Conservation (phyloP, 331 rosid genomes). For the Acacia pycnantha region DNA sequence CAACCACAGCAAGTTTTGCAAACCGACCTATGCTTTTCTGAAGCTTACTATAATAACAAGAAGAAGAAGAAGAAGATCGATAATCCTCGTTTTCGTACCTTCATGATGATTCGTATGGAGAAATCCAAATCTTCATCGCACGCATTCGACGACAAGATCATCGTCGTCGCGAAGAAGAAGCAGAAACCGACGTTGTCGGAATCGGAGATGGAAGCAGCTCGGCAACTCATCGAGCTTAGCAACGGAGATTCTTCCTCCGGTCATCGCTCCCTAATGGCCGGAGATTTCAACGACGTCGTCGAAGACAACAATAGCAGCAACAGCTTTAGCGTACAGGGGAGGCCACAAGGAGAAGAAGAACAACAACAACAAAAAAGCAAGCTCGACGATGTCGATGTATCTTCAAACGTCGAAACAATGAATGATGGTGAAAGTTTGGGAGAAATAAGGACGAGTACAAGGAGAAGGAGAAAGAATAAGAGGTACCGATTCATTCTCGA, state of each 20-base stretch:
- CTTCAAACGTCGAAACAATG: not conserved
- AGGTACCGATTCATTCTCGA: conserved; percentile 38
- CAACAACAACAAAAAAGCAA: not conserved
- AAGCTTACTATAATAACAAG: not conserved
- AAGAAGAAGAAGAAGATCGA: not conserved
- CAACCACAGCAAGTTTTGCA: not conserved
- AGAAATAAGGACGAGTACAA: conserved; percentile 17
- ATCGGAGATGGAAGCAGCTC: conserved; percentile 40
- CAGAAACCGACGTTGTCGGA: conserved; percentile 4
- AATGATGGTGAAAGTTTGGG: conserved; percentile 21
- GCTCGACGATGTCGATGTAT: not conserved
- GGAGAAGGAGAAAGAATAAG: conserved; percentile 29
- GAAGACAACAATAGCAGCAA: not conserved
- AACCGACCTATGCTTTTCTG: not conserved
- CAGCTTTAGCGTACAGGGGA: conserved; percentile 32
- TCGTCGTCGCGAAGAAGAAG: not conserved
- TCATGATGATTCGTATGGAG: conserved; percentile 24
- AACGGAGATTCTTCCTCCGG: not conserved
- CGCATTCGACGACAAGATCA: not conserved
- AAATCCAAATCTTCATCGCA: conserved; percentile 31
- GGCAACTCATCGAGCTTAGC: conserved; percentile 29
- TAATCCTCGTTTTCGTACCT: not conserved
- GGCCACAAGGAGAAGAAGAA: not conserved
- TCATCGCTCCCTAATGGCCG: not conserved
- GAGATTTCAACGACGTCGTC: not conserved